Evolutionary conservation across 2,329 filamentous ascomycete genomes (phyloP), one percentile per base, ranked within the genome.

Genomic region (Thielaviopsis musarum): DNA sequence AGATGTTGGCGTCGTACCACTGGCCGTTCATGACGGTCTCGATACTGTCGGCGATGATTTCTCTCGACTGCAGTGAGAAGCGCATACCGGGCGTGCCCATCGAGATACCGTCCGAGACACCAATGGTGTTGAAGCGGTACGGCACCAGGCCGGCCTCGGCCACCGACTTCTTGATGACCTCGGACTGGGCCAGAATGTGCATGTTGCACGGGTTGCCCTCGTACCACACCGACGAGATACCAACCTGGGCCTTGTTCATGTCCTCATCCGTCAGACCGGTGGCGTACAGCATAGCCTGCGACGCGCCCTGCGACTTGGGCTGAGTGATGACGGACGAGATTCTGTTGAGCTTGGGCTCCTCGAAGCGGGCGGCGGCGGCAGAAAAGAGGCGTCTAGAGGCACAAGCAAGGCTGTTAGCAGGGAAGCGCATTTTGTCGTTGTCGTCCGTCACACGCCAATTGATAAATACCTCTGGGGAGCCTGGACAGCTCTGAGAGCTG

Each of bases 1-100:
- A 95, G 69, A 98, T 87, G 73, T 97, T 97, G 66, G 84, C 91
- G 72, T 98, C 93, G 70, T 98, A 97, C 90, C 91, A 97, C 74
- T 98, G 93, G 17, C 90, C 93, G 65, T 90, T 86, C 91, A 97
- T 98, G 67, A 98, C 93, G 5, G 93, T 97, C 79, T 98, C 93
- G 68, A 98, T 95, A 63, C 88, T 94, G 74, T 98, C 93, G 67
- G 93, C 93, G 67, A 98, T 98, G 67, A 98, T 82, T 72, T 98
- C 93, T 70, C 93, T 81, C 65, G 88, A 95, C 76, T 97, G 93
- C 57, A 96, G 78, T 59, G 87, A 93, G 75, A 90, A 97, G 63
- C 91, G 82, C 93, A 98, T 98, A 66, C 94, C 93, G 41, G 85
- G 88, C 54, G 93, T 98, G 57, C 93, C 93, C 93, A 98, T 98